A percentile compares a stretch with the other conserved stretches of the same genome.
phyloP scores from a whole-genome alignment of 805 yeast species.

The Candida nonsorbophila region DNA sequence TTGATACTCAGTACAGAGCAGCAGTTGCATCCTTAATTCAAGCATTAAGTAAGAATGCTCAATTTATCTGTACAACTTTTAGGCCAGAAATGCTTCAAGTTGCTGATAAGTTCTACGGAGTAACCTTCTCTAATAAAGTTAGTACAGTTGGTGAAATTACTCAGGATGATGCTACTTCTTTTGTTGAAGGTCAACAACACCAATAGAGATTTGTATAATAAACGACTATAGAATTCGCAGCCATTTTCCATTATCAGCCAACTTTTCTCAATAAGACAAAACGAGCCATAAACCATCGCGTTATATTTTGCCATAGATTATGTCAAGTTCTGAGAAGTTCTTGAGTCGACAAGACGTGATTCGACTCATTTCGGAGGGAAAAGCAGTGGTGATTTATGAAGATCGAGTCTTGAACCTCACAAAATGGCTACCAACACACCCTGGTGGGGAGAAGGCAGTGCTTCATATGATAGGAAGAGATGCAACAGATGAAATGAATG shows the following conservation, averaged over 20 bases:
- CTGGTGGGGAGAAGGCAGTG: slow-evolving; percentile 86
- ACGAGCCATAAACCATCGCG: too few relatives aligned
- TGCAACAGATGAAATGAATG: slow-evolving; percentile 87
- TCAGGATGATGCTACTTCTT: slow-evolving; percentile 70
- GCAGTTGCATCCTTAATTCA: slow-evolving; percentile 77
- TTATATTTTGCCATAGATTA: too few relatives aligned
- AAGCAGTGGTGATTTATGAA: slow-evolving; percentile 63
- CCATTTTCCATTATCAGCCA: not conserved
- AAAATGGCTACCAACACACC: slow-evolving; percentile 68
- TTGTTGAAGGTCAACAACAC: slow-evolving; percentile 69
- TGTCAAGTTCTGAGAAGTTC: not conserved
- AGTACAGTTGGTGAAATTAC: slow-evolving; percentile 71
- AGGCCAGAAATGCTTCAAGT: slow-evolving; percentile 86
- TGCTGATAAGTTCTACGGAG: slow-evolving; percentile 86
- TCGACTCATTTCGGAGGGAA: slow-evolving; percentile 54
- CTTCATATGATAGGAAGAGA: slow-evolving; percentile 83
- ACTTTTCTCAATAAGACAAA: too few relatives aligned
- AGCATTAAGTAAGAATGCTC: slow-evolving; percentile 63
- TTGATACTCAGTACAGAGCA: slow-evolving; percentile 86
- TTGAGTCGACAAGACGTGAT: slow-evolving; percentile 2
- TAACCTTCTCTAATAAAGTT: slow-evolving; percentile 74
- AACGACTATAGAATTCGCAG: too few relatives aligned
- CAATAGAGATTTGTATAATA: too few relatives aligned
- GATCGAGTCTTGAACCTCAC: slow-evolving; percentile 59
- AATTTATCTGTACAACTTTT: slow-evolving; percentile 94